phyloP scores from a whole-genome alignment of 345 rosid genomes.

The Populus ilicifolia region DNA sequence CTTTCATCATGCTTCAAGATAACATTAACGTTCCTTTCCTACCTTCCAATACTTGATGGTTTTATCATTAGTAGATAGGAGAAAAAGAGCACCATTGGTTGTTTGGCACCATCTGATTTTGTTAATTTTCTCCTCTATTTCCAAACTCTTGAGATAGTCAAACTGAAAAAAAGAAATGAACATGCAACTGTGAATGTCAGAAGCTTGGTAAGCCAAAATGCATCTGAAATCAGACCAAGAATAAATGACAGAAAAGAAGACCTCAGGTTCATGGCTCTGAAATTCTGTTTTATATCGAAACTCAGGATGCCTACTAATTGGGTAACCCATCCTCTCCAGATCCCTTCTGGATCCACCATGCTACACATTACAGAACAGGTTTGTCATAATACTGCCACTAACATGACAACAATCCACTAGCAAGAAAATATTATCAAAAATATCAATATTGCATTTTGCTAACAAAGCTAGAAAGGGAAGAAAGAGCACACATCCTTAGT shows the following conservation, averaged over 20 bases:
- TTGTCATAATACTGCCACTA: background rate
- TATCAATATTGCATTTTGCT: background rate
- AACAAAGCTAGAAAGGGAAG: conserved; percentile 14
- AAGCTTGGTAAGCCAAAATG: background rate
- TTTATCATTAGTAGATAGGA: conserved; percentile 95
- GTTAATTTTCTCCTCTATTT: conserved; percentile 99
- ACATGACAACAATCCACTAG: background rate
- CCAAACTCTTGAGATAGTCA: conserved; percentile 99
- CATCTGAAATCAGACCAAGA: conserved; percentile 14
- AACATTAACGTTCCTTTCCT: conserved; percentile 14
- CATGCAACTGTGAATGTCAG: background rate
- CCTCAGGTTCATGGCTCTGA: conserved; percentile 99
- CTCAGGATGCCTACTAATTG: conserved; percentile 82
- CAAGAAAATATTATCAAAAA: background rate
- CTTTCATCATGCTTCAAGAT: background rate
- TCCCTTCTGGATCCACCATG: conserved; percentile 75
- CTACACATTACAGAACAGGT: conserved; percentile 39
- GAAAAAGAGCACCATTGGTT: conserved; percentile 85
- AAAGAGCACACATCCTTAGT: conserved; percentile 56
- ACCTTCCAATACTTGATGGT: conserved; percentile 99
- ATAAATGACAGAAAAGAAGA: conserved; percentile 21
- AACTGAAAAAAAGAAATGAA: conserved; percentile 50
- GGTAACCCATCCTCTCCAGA: conserved; percentile 62
- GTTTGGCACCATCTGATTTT: conserved; percentile 99
- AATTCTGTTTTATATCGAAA: conserved; percentile 98